These are phyloP conservation scores for Simplicillium aogashimaense DNA, from an alignment of 2,329 filamentous ascomycete genomes.

Conservation along the genomic window DNA sequence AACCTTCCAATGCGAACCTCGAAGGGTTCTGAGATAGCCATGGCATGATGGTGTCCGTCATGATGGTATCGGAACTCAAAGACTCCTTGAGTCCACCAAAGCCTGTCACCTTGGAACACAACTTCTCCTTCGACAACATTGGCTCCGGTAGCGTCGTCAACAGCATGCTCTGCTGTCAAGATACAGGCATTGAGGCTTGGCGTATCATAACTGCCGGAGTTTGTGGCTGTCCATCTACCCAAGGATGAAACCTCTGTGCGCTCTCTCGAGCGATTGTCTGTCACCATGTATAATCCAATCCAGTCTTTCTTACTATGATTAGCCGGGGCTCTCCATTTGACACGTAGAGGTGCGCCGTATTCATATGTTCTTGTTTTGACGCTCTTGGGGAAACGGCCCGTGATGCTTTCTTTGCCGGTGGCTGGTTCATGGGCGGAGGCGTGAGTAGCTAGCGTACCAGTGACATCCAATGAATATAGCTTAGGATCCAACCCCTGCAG, in stretches of 20 bases:
- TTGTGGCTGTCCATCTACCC: slow-evolving; percentile 82
- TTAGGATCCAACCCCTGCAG: slow-evolving; percentile 70
- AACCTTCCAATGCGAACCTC: slow-evolving; percentile 79
- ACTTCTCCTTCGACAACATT: slow-evolving; percentile 71
- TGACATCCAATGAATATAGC: slow-evolving; percentile 68
- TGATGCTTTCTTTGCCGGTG: slow-evolving; percentile 64
- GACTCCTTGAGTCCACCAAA: slow-evolving; percentile 94
- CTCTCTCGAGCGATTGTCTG: slow-evolving; percentile 81
- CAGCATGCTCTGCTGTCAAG: slow-evolving; percentile 53
- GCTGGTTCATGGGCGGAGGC: slow-evolving; percentile 45
- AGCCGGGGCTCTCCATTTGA: slow-evolving; percentile 81
- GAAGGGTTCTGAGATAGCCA: slow-evolving; percentile 89
- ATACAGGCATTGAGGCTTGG: slow-evolving; percentile 68
- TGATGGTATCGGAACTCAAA: slow-evolving; percentile 98
- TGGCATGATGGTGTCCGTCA: slow-evolving; percentile 81
- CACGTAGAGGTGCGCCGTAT: slow-evolving; percentile 81
- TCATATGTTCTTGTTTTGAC: slow-evolving; percentile 72
- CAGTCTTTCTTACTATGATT: slow-evolving; percentile 88
- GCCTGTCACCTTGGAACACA: slow-evolving; percentile 80
- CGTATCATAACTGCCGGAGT: slow-evolving; percentile 65
- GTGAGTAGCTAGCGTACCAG: slow-evolving; percentile 49
- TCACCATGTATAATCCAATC: slow-evolving; percentile 93
- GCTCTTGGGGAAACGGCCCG: slow-evolving; percentile 56
- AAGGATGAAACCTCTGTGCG: slow-evolving; percentile 75
- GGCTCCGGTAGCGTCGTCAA: slow-evolving; percentile 33